Base-by-base conservation (phyloP, 148 eudicot genomes). In the Heliosperma pusillum region DNA sequence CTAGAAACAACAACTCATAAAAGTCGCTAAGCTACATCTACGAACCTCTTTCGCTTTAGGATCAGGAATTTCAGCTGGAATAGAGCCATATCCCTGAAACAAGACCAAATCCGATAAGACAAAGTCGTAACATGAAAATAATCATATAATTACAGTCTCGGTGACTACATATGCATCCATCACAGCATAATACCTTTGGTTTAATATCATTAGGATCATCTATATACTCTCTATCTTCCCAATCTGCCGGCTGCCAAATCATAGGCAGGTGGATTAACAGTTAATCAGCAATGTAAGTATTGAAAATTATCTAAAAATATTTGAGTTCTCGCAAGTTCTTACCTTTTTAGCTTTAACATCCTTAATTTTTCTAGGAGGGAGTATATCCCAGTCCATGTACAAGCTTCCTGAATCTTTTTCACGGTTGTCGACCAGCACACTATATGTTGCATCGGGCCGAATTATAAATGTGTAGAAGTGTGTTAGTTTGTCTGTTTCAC, bases 401-500 rank as follows among this genome's bases (percentile, higher is more conserved):
- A 91, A 69, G 85, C 92, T 89, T 74, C 98, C 98, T 68, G 89
- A 80, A 75, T 91, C 91, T 81, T 88, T 88, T 78, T 91, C 98
- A 47, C 86, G 88, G 73, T 89, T 89, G 82, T 93, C 98, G 69
- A 93, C 82, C 74, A 91, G 82, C 70, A 93, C 68, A 81, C 88
- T 93, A 79, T 90, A 93, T 64, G 86, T 84, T 78, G 93, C 94
- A 82, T 93, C 98, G 30, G 98, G 98, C 40, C 94, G 84, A 69
- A 93, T 77, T 55, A 93, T 85, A 63, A 93, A 93, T 7, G 98
- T 93, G 82, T 93, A 93, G 71, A 93, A 88, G 88, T 93, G 98
- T n/a, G 94, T 89, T n/a, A 93, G 64, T 81, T 90, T 91, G 90
- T 94, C 98, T 22, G 98, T 94, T 79, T 94, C 98, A 85, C 98